phyloP scores from a whole-genome alignment of 2,329 filamentous ascomycete genomes.

The Atkinsonella hypoxylon region DNA sequence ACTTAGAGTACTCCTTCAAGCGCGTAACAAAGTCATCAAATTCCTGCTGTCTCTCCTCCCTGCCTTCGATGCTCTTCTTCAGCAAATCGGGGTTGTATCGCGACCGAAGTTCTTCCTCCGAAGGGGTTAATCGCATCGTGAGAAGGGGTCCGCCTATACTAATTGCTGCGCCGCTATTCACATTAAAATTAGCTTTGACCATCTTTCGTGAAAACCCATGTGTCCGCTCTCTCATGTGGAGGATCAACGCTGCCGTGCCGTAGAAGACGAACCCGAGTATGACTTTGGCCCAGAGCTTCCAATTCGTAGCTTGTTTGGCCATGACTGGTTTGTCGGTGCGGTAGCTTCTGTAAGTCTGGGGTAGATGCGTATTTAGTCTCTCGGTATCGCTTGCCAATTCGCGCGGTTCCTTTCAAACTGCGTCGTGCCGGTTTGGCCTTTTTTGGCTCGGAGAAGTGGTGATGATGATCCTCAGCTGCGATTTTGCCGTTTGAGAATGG shows the following conservation, averaged over 20 bases:
- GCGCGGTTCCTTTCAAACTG: neutral
- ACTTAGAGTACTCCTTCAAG: conserved; percentile 82
- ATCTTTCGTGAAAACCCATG: no score
- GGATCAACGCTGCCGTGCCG: neutral
- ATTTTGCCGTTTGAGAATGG: neutral
- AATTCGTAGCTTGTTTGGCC: conserved; percentile 38
- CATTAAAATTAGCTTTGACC: no score
- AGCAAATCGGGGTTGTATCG: conserved; percentile 93
- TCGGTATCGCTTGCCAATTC: neutral
- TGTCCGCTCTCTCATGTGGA: neutral
- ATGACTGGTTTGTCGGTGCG: conserved; percentile 10
- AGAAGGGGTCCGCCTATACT: conserved; percentile 78
- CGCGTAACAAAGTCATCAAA: conserved; percentile 79
- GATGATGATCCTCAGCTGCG: neutral
- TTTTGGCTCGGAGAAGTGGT: neutral
- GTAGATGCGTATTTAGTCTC: no score
- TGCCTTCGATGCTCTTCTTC: conserved; percentile 69
- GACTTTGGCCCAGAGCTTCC: conserved; percentile 58
- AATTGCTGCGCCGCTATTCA: conserved; percentile 52
- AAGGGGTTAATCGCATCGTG: conserved; percentile 67
- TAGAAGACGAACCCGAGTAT: conserved; percentile 40
- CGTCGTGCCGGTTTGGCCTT: neutral
- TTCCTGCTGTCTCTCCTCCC: conserved; percentile 65
- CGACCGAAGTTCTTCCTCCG: conserved; percentile 85
- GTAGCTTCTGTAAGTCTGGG: neutral